phyloP scores from a whole-genome alignment of 345 rosid species.

The Euclidium syriacum region DNA sequence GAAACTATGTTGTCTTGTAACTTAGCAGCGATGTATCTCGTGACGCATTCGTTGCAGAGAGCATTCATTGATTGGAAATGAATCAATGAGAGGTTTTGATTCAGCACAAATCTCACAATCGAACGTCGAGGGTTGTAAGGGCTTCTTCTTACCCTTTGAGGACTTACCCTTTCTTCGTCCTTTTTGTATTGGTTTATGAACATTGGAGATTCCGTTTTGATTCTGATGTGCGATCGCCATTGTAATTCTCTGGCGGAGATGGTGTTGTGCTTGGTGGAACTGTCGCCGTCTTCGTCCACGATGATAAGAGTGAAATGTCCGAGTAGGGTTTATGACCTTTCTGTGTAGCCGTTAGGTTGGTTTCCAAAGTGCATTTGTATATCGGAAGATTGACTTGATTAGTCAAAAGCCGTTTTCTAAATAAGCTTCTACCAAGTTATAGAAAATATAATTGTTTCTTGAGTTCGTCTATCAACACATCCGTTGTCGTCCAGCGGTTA shows the following conservation, averaged over 20 bases:
- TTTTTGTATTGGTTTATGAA: background rate
- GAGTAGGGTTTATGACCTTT: too few species aligned
- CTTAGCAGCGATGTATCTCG: constrained; percentile 47
- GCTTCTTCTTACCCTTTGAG: too few species aligned
- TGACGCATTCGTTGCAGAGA: constrained; percentile 46
- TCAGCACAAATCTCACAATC: constrained; percentile 53
- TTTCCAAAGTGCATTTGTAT: too few species aligned
- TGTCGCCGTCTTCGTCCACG: too few species aligned
- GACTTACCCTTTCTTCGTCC: constrained; percentile 27
- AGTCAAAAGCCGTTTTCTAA: too few species aligned
- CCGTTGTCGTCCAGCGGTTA: constrained; percentile 98
- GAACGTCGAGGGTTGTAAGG: constrained; percentile 24
- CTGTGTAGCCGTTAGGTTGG: too few species aligned
- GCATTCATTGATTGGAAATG: constrained; percentile 40
- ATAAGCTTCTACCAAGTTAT: too few species aligned
- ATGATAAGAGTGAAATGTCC: too few species aligned
- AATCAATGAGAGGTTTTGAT: constrained; percentile 21
- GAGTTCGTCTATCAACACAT: too few species aligned
- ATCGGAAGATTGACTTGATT: too few species aligned
- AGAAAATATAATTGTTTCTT: too few species aligned
- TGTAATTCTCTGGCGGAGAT: constrained; percentile 42
- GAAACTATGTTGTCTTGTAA: constrained; percentile 28
- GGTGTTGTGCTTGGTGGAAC: constrained; percentile 30
- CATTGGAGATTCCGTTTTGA: background rate
- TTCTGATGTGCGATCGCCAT: constrained; percentile 24